phyloP scores from a whole-genome alignment of 2,329 filamentous ascomycete genomes.

The Alternaria atra region DNA sequence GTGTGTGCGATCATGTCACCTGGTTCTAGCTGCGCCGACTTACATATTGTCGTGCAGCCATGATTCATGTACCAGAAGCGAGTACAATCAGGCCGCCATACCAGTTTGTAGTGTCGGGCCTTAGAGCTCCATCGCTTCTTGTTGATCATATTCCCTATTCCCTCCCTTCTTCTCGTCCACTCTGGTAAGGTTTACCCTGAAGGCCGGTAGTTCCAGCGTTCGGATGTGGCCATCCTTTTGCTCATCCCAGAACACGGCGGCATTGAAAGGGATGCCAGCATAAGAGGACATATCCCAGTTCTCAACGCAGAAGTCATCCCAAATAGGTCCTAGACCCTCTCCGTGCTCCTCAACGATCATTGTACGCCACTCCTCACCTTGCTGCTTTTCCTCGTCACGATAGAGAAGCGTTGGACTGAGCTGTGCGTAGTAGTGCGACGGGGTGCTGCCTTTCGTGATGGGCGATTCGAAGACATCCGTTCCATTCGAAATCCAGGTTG shows the following conservation, averaged over 20 bases:
- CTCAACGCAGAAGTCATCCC: slow-evolving; percentile 50
- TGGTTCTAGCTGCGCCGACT: neutral
- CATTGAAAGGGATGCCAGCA: slow-evolving; percentile 45
- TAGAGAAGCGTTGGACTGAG: slow-evolving; percentile 42
- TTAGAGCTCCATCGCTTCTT: slow-evolving; percentile 21
- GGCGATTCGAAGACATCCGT: slow-evolving; percentile 32
- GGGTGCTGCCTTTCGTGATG: slow-evolving; percentile 1
- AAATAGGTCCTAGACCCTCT: slow-evolving; percentile 23
- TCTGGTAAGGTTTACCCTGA: slow-evolving; percentile 39
- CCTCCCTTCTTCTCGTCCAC: neutral
- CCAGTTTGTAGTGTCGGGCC: neutral
- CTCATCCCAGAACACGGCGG: slow-evolving; percentile 49
- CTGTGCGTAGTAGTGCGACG: slow-evolving; percentile 28
- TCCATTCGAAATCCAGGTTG: slow-evolving; percentile 42
- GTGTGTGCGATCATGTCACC: neutral
- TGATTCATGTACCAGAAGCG: neutral
- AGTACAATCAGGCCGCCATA: neutral
- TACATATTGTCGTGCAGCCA: neutral
- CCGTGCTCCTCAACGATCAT: slow-evolving; percentile 26
- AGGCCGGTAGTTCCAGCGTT: slow-evolving; percentile 45
- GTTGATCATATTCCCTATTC: neutral
- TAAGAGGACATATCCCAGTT: slow-evolving; percentile 46
- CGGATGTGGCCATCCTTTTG: slow-evolving; percentile 24
- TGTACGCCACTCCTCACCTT: slow-evolving; percentile 50
- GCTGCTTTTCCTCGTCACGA: slow-evolving; percentile 32